A percentile compares a stretch with the other conserved stretches of the same genome.
phyloP scores from a whole-genome alignment of 768 basidiomycete genomes.

The Phanerodontia chrysosporium region DNA sequence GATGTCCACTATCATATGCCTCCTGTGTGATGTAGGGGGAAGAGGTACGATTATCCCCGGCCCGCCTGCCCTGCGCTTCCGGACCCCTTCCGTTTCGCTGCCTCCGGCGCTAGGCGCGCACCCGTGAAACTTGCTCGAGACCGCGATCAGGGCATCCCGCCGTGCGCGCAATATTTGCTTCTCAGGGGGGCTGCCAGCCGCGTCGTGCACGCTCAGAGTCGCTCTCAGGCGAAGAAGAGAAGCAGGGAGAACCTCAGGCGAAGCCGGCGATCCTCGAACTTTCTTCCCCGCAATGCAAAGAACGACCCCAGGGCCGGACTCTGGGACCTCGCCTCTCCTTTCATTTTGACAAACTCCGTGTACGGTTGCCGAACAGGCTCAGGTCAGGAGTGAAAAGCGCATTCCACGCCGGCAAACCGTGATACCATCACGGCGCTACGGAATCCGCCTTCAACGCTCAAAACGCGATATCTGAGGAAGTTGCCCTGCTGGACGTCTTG shows the following conservation, averaged over 20 bases:
- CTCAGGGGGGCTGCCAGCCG: neutral
- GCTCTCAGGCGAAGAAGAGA: neutral
- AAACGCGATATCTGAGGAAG: no score
- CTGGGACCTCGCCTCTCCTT: no score
- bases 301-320: neutral
- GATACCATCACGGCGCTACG: no score
- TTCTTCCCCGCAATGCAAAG: no score
- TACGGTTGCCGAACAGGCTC: no score
- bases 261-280: neutral
- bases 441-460: no score
- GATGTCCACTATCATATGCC: neutral
- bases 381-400: no score
- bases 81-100: neutral
- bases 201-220: neutral
- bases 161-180: neutral
- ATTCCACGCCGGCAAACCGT: no score
- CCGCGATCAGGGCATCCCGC: neutral
- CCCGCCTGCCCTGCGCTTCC: neutral
- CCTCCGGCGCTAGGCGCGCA: neutral
- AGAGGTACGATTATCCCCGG: neutral
- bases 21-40: conserved; percentile 1
- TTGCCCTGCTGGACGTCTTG: no score
- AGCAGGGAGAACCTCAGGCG: neutral
- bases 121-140: neutral
- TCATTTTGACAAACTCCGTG: no score